These are phyloP conservation scores for Fusarium beomiforme DNA, from an alignment of 2,329 filamentous ascomycete species.

Conservation along the genomic window DNA sequence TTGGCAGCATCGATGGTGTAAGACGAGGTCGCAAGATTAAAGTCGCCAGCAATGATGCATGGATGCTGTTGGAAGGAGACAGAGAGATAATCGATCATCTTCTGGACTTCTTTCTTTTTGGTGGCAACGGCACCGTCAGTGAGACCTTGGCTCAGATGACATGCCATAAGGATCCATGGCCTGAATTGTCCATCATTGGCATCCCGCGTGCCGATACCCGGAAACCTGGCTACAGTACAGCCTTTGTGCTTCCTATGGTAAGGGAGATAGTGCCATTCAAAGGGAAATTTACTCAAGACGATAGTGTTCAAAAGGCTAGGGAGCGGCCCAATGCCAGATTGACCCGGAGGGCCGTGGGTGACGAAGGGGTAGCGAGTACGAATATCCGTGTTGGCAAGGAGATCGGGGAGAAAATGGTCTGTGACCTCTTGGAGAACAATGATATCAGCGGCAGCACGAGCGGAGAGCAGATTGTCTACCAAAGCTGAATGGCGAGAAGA, in stretches of 20 bases:
- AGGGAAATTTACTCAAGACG: slow-evolving; percentile 64
- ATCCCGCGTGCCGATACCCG: slow-evolving; percentile 28
- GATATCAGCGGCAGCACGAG: slow-evolving; percentile 56
- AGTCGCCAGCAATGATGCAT: slow-evolving; percentile 70
- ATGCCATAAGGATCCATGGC: slow-evolving; percentile 62
- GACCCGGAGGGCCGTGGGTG: slow-evolving; percentile 66
- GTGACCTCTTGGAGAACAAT: slow-evolving; percentile 71
- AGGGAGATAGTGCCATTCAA: slow-evolving; percentile 65
- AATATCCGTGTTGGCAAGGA: slow-evolving; percentile 60
- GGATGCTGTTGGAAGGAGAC: slow-evolving; percentile 54
- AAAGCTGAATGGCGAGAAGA: slow-evolving; percentile 55
- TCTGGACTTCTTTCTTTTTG: slow-evolving; percentile 66
- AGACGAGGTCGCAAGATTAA: slow-evolving; percentile 70
- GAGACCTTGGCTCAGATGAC: slow-evolving; percentile 71
- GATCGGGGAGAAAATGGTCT: slow-evolving; percentile 67
- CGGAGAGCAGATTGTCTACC: slow-evolving; percentile 55
- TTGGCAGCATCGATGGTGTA: slow-evolving; percentile 64
- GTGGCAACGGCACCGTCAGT: slow-evolving; percentile 65
- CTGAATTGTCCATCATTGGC: slow-evolving; percentile 34
- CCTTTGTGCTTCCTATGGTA: slow-evolving; percentile 68
- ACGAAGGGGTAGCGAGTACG: slow-evolving; percentile 62
- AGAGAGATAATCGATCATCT: slow-evolving; percentile 58
- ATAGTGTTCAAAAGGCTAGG: slow-evolving; percentile 70
- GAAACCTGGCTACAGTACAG: slow-evolving; percentile 60
- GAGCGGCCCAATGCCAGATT: slow-evolving; percentile 63